Evolutionary conservation across 345 rosid species (phyloP).

Genomic region (Balakata baccata): DNA sequence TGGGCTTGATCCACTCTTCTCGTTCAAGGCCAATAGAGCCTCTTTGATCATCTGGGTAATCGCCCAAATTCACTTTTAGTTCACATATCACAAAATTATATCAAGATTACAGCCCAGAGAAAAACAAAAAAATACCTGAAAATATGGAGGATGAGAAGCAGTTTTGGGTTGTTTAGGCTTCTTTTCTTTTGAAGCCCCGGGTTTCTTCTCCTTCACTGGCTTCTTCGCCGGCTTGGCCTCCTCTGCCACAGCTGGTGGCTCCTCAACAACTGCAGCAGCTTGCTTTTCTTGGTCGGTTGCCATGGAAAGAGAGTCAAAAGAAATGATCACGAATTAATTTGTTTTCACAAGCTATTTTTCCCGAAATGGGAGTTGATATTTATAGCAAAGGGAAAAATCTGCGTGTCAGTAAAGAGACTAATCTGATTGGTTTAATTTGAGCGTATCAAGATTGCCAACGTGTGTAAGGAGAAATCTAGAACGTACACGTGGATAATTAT

Average conservation of each 20-base stretch:
- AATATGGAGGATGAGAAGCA: constrained; percentile 71
- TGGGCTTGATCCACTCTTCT: constrained; percentile 79
- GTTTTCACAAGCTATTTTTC: too few relatives aligned
- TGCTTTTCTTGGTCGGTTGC: constrained; percentile 39
- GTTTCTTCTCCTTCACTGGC: constrained; percentile 34
- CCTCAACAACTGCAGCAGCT: constrained; percentile 22
- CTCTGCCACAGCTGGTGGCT: constrained; percentile 21
- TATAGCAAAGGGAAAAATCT: constrained; percentile 34
- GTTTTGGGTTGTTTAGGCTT: constrained; percentile 30
- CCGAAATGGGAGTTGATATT: neutral
- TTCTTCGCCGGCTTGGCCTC: constrained; percentile 6
- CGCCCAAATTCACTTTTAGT: neutral
- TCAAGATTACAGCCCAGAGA: neutral
- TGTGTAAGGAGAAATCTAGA: constrained; percentile 31
- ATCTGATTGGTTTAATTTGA: constrained; percentile 25
- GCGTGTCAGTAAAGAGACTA: neutral
- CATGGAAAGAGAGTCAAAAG: neutral
- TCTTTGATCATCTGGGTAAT: constrained; percentile 68
- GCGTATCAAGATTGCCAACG: constrained; percentile 35
- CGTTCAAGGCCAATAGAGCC: constrained; percentile 55
- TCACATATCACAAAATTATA: neutral
- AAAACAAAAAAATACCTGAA: constrained; percentile 39
- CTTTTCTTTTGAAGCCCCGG: constrained; percentile 34
- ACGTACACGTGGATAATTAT: constrained; percentile 45
- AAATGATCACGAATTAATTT: too few relatives aligned